These are phyloP conservation scores for Suillus subluteus DNA, from an alignment of 768 basidiomycete species.

Conservation along the genomic window DNA sequence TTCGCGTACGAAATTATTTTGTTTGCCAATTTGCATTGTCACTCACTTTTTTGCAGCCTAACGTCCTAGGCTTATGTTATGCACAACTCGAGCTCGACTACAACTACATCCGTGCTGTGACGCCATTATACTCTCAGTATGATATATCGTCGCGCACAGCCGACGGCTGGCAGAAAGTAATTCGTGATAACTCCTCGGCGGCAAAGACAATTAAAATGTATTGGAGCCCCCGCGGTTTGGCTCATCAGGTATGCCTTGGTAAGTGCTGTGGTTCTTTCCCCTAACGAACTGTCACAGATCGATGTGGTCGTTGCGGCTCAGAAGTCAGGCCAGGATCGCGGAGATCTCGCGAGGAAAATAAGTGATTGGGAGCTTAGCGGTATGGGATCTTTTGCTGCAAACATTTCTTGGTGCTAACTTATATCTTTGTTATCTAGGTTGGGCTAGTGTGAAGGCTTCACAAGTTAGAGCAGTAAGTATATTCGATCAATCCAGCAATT, in stretches of 20 bases:
- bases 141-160: constrained; percentile 35
- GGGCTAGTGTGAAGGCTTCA: constrained; percentile 36
- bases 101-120: constrained; percentile 46
- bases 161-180: constrained; percentile 32
- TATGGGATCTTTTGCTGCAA: constrained; percentile 6
- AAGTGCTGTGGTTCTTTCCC: not conserved
- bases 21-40: not conserved
- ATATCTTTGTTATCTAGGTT: constrained; percentile 24
- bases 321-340: constrained; percentile 32
- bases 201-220: constrained; percentile 35
- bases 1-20: constrained; percentile 32
- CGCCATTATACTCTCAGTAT: constrained; percentile 49
- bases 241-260: constrained; percentile 23
- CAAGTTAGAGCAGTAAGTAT: constrained; percentile 41
- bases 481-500: not conserved
- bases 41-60: constrained; percentile 31
- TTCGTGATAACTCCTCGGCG: constrained; percentile 33
- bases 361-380: constrained; percentile 45
- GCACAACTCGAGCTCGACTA: constrained; percentile 53
- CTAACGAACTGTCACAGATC: constrained; percentile 26
- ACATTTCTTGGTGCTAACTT: not conserved
- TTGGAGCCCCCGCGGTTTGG: constrained; percentile 32
- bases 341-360: constrained; percentile 38
- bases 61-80: constrained; percentile 47
- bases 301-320: constrained; percentile 38